phyloP scores from a whole-genome alignment of 495 filamentous ascomycete species.

The Viridothelium virens region DNA sequence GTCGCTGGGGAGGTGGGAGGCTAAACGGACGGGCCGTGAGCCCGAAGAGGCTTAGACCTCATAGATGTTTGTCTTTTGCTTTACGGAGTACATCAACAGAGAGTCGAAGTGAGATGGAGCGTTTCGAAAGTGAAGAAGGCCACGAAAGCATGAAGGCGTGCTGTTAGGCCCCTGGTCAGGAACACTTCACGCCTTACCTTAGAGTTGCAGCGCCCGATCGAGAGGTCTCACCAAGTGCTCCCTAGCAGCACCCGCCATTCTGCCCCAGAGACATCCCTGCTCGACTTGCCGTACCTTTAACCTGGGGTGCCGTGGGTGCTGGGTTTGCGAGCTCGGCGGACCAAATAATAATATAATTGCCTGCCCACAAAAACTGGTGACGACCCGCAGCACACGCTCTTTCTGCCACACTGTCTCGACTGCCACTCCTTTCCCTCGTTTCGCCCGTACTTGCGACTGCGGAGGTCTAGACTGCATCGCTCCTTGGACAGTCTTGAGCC shows the following conservation, averaged over 20 bases:
- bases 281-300: neutral
- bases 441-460: neutral
- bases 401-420: neutral
- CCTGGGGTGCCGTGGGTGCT: neutral
- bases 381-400: neutral
- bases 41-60: neutral
- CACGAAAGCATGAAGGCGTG: neutral
- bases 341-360: neutral
- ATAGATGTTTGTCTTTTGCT: too few species aligned
- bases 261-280: neutral
- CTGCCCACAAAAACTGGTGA: neutral
- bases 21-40: neutral
- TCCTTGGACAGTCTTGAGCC: neutral
- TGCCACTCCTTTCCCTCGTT: neutral
- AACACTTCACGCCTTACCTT: neutral
- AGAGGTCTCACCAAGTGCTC: neutral
- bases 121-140: slow-evolving; percentile 1
- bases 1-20: neutral
- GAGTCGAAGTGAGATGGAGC: neutral
- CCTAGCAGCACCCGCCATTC: neutral
- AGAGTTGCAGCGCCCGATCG: neutral
- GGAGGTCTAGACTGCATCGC: neutral
- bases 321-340: too few species aligned
- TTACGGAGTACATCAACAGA: too few species aligned
- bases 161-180: neutral